Evolutionary conservation across 2,329 filamentous ascomycete species (phyloP), one percentile per base, ranked within the genome.

Genomic region (Xylaria sp.): DNA sequence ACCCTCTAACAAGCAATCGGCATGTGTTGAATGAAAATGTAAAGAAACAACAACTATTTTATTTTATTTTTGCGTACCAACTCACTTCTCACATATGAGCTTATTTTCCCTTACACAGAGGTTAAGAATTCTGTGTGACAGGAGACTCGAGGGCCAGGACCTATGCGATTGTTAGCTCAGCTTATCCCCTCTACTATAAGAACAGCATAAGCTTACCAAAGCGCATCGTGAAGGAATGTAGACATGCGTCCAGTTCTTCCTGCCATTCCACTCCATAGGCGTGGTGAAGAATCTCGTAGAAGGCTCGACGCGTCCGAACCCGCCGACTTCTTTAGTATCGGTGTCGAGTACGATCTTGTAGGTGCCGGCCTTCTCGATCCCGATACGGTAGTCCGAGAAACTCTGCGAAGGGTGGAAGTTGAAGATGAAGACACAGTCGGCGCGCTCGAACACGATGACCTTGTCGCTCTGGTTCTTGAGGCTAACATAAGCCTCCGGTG

Each of bases 391-490:
- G 81, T 98, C 96, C 12, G 91, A 91, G 82, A 92, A 99, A 80
- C 94, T 97, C 74, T 91, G 83, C 33, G 88, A 89, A 0, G 93
- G 90, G 79, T 98, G 91, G 86, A 98, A 98, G 83, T 99, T 99
- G 87, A 99, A 98, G 75, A 98, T 87, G 85, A 94, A 99, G 12
- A 99, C 85, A 67, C 97, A 83, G 0, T 94, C 94, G 1, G 90
- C 96, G 39, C 96, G 89, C 84, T 99, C 96, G 79, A 98, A 99
- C 3, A 97, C 94, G 72, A 99, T 89, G 52, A 98, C 91, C 83
- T 98, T 99, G 83, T 99, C 96, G 23, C 82, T 85, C 78, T 98
- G 94, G 79, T 99, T 90, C 87, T 98, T 99, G 74, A 98, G 86
- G 70, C 92, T 96, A 77, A 99, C 91, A 79, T 96, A 97, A 0